Evolutionary conservation across 2,329 filamentous ascomycete species (phyloP).

Genomic region (Paecilomyces dactylethromorphus): DNA sequence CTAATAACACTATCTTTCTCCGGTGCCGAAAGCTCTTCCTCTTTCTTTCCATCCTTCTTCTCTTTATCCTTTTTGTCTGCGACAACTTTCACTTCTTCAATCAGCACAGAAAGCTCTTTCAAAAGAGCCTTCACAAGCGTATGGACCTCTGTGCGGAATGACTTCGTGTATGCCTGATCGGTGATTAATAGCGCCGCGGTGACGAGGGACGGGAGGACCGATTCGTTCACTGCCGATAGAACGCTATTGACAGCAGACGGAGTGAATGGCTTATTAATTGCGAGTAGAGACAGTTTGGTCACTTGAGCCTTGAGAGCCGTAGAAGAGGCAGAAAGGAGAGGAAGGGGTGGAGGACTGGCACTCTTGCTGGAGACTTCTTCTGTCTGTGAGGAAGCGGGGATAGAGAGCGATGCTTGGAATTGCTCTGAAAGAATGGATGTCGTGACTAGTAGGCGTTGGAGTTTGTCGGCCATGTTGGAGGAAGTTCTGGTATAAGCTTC

Average conservation of each 20-base stretch:
- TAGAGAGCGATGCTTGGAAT: slow-evolving; percentile 29
- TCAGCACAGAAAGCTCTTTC: slow-evolving; percentile 54
- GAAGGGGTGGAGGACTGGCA: slow-evolving; percentile 39
- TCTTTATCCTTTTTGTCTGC: slow-evolving; percentile 41
- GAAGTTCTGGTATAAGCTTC: not conserved
- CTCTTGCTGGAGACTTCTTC: not conserved
- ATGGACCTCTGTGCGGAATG: slow-evolving; percentile 59
- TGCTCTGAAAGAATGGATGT: slow-evolving; percentile 31
- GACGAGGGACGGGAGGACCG: slow-evolving; percentile 68
- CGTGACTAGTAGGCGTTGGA: slow-evolving; percentile 24
- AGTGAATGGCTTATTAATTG: slow-evolving; percentile 82
- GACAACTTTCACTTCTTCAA: slow-evolving; percentile 51
- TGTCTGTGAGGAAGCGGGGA: slow-evolving; percentile 13
- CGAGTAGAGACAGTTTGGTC: slow-evolving; percentile 79
- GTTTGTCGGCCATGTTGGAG: slow-evolving; percentile 24
- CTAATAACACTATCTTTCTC: slow-evolving; percentile 52
- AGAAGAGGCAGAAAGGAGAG: slow-evolving; percentile 65
- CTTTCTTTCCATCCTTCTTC: slow-evolving; percentile 19
- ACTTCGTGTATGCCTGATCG: slow-evolving; percentile 54
- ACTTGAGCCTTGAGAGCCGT: slow-evolving; percentile 72
- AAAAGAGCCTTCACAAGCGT: slow-evolving; percentile 55
- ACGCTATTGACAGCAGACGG: slow-evolving; percentile 66
- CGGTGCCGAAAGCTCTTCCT: slow-evolving; percentile 17
- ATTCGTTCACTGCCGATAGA: slow-evolving; percentile 63
- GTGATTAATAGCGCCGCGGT: slow-evolving; percentile 63